phyloP scores from a whole-genome alignment of 169 alveolate species.

The Plasmodium relictum region DNA sequence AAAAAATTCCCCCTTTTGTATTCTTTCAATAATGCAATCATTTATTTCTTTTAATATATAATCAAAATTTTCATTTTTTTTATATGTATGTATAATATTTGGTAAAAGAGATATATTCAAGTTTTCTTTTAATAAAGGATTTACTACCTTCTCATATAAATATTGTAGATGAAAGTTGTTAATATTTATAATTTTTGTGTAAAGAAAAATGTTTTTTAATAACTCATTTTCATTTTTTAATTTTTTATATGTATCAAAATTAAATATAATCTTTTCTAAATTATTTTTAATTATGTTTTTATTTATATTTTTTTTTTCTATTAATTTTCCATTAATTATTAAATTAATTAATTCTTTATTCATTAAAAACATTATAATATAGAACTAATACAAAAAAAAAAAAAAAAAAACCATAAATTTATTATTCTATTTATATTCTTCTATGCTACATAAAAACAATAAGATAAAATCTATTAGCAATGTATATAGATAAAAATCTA shows the following conservation, averaged over 20 bases:
- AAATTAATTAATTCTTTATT: slow-evolving; percentile 19
- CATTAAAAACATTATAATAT: not conserved
- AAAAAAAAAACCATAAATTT: not conserved
- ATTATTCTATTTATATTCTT: too few relatives aligned
- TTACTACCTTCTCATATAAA: slow-evolving; percentile 19
- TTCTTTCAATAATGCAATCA: not conserved
- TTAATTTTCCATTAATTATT: slow-evolving; percentile 17
- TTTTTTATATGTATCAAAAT: slow-evolving; percentile 19
- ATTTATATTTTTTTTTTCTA: slow-evolving; percentile 39
- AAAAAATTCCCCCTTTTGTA: not conserved
- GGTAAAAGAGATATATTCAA: slow-evolving; percentile 12
- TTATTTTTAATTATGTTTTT: slow-evolving; percentile 15
- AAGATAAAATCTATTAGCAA: too few relatives aligned
- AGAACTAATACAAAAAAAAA: not conserved
- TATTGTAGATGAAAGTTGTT: slow-evolving; percentile 1
- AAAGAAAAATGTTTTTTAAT: slow-evolving; percentile 31
- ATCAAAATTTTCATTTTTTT: slow-evolving; percentile 25
- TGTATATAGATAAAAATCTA: too few relatives aligned
- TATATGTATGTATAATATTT: slow-evolving; percentile 52
- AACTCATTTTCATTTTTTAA: not conserved
- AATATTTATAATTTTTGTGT: slow-evolving; percentile 28
- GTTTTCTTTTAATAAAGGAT: slow-evolving; percentile 32
- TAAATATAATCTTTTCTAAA: slow-evolving; percentile 29
- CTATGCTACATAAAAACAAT: too few relatives aligned
- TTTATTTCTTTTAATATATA: slow-evolving; percentile 21